Conservation (phyloP, 257 asterid species). For the Solanum habrochaites region DNA sequence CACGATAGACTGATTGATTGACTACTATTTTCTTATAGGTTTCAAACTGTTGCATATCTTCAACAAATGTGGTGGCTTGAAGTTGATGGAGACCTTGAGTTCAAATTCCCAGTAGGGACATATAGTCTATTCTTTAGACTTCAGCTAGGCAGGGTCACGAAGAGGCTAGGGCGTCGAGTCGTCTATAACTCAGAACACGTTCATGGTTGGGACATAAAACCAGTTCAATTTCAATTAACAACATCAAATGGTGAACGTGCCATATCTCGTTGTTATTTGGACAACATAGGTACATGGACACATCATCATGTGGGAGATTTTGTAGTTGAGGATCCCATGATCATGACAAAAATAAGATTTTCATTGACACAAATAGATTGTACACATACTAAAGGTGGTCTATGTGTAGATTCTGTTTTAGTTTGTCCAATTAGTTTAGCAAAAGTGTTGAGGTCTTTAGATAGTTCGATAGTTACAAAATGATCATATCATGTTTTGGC, state of each 20-base stretch:
- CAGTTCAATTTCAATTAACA: conserved; percentile 51
- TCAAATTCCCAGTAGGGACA: conserved; percentile 4
- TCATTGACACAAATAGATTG: conserved; percentile 75
- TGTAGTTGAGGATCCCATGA: conserved; percentile 24
- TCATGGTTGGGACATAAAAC: conserved; percentile 82
- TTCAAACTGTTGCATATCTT: conserved; percentile 9
- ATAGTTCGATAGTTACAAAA: not conserved
- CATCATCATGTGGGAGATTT: conserved; percentile 75
- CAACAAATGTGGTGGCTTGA: conserved; percentile 25
- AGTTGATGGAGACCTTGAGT: conserved; percentile 10
- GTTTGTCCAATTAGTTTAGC: conserved; percentile 50
- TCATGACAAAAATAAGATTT: conserved; percentile 34
- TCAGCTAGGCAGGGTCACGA: conserved; percentile 48
- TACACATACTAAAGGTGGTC: conserved; percentile 82
- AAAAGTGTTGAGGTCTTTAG: conserved; percentile 3
- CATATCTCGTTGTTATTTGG: conserved; percentile 22
- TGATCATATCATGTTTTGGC: not conserved
- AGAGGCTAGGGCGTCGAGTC: conserved; percentile 40
- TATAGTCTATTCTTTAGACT: conserved; percentile 30
- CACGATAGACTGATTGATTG: not conserved
- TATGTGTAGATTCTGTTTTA: conserved; percentile 64
- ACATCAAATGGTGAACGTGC: conserved; percentile 43
- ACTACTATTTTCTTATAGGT: not conserved
- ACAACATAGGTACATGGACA: conserved; percentile 55
- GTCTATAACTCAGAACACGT: conserved; percentile 31